These are phyloP conservation scores for Heterobasidion annosum DNA, from an alignment of 1,284 basidiomycete species.

Conservation along the genomic window DNA sequence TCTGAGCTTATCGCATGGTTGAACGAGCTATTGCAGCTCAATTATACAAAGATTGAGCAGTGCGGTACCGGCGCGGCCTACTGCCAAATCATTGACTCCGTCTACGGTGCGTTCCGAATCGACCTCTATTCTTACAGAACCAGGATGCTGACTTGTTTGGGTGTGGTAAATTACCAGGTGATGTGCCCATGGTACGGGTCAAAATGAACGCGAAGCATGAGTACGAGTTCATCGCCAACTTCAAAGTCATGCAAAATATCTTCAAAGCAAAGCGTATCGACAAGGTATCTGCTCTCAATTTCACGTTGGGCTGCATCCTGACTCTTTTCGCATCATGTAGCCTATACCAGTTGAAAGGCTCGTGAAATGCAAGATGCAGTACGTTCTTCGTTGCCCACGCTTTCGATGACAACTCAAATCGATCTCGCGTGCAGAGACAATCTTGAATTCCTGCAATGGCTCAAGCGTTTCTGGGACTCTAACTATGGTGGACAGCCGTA, in stretches of 20 bases:
- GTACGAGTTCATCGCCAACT: conserved; percentile 94
- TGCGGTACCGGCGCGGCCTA: conserved; percentile 88
- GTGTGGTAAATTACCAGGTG: conserved; percentile 35
- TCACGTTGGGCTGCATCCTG: not conserved
- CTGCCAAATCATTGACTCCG: conserved; percentile 89
- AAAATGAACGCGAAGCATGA: conserved; percentile 94
- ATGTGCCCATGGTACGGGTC: conserved; percentile 81
- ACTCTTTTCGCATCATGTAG: conserved; percentile 29
- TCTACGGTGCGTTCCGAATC: conserved; percentile 60
- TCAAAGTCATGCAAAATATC: conserved; percentile 86
- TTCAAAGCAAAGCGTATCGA: conserved; percentile 90
- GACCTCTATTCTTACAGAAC: too few relatives aligned
- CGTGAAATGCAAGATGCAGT: conserved; percentile 99
- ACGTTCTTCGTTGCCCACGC: conserved; percentile 23
- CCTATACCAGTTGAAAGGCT: conserved; percentile 92
- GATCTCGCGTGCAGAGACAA: conserved; percentile 68
- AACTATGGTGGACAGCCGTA: conserved; percentile 88
- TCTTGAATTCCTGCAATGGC: conserved; percentile 97
- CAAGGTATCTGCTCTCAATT: conserved; percentile 51
- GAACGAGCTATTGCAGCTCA: conserved; percentile 86
- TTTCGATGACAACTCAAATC: not conserved
- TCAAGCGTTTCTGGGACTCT: conserved; percentile 92
- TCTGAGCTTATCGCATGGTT: conserved; percentile 91
- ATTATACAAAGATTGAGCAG: conserved; percentile 93
- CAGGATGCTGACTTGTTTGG: too few relatives aligned